These are phyloP conservation scores for Cladorrhinum samala DNA, from an alignment of 495 filamentous ascomycete species.

Conservation along the genomic window DNA sequence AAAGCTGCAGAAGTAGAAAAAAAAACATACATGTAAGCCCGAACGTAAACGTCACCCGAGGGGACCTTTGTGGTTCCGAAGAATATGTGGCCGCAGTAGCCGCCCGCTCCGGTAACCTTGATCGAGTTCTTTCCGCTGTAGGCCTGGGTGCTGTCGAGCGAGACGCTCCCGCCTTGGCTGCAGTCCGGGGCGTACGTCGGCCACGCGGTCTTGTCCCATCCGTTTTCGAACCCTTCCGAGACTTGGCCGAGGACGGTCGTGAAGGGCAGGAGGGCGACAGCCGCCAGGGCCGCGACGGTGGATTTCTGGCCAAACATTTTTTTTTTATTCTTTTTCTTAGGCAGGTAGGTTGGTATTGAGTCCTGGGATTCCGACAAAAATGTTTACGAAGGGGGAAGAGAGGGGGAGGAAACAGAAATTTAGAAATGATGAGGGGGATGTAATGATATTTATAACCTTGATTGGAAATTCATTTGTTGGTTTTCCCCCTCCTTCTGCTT, in stretches of 20 bases:
- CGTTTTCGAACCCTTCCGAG: slow-evolving; percentile 48
- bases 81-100: slow-evolving; percentile 56
- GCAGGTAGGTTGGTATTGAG: too few relatives aligned
- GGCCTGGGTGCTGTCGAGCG: slow-evolving; percentile 45
- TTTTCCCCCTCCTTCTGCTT: too few relatives aligned
- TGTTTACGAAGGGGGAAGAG: too few relatives aligned
- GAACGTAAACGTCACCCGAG: slow-evolving; percentile 50
- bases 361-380: too few relatives aligned
- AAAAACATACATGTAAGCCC: slow-evolving; percentile 45
- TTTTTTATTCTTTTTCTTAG: too few relatives aligned
- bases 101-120: slow-evolving; percentile 45
- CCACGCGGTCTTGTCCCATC: slow-evolving; percentile 49
- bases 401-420: too few relatives aligned
- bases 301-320: too few relatives aligned
- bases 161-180: slow-evolving; percentile 50
- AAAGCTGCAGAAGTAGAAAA: not conserved
- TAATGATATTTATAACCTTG: too few relatives aligned
- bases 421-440: too few relatives aligned
- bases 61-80: slow-evolving; percentile 51
- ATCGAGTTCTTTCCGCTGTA: slow-evolving; percentile 53
- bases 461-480: too few relatives aligned
- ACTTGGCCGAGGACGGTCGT: slow-evolving; percentile 44
- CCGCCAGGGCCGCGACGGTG: not conserved
- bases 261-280: slow-evolving; percentile 36
- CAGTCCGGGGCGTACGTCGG: slow-evolving; percentile 51